A percentile compares a stretch with the other conserved stretches of the same genome.
phyloP scores from a whole-genome alignment of 2,329 filamentous ascomycete genomes.

The Allantophomopsis lycopodina region DNA sequence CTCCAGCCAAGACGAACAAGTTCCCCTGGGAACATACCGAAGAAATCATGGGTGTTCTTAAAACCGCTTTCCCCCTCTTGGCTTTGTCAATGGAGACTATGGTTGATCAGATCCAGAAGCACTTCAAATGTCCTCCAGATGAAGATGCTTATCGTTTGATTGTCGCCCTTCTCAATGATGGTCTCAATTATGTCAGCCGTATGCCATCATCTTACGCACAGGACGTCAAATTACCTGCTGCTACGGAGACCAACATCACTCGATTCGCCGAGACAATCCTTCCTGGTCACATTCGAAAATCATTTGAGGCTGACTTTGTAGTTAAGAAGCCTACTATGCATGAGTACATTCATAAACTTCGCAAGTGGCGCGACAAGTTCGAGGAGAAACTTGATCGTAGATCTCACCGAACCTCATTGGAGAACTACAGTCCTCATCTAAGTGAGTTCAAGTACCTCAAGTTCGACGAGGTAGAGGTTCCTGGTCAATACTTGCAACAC shows the following conservation, averaged over 20 bases:
- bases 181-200: conserved; percentile 79
- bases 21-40: conserved; percentile 95
- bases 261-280: conserved; percentile 94
- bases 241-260: conserved; percentile 93
- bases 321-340: conserved; percentile 91
- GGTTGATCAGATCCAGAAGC: conserved; percentile 97
- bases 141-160: conserved; percentile 97
- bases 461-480: conserved; percentile 96
- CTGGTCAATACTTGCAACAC: conserved; percentile 91
- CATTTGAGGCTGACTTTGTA: conserved; percentile 97
- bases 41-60: conserved; percentile 87
- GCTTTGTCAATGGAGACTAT: conserved; percentile 98
- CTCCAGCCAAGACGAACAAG: conserved; percentile 33
- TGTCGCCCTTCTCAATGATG: conserved; percentile 93
- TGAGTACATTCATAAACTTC: conserved; percentile 94
- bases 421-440: conserved; percentile 77
- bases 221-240: conserved; percentile 77
- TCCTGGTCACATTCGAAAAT: conserved; percentile 85
- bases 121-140: conserved; percentile 97
- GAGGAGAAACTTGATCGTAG: conserved; percentile 93
- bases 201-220: conserved; percentile 77
- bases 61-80: conserved; percentile 91
- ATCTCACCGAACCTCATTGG: conserved; percentile 42
- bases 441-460: conserved; percentile 97
- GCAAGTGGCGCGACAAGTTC: conserved; percentile 93